Percentiles rank a stretch among this genome's conserved stretches.
Evolutionary conservation across 306 rosid species (phyloP).

Genomic region (Aeschynomene evenia): DNA sequence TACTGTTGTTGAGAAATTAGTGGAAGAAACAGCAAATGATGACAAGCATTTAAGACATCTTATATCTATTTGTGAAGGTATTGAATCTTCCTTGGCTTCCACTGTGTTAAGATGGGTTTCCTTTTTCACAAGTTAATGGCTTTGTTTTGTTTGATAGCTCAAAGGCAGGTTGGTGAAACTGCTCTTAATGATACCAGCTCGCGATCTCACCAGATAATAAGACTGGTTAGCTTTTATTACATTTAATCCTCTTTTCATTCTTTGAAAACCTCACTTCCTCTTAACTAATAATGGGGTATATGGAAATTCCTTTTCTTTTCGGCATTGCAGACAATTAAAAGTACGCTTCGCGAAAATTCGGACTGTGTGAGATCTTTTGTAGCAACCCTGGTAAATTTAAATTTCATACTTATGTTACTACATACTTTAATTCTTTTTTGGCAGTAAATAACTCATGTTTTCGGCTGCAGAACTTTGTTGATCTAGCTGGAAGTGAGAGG

Average conservation of each 20-base stretch:
- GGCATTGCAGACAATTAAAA: constrained; percentile 78
- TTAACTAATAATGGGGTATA: neutral
- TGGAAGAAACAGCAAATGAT: constrained; percentile 89
- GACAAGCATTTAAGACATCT: constrained; percentile 87
- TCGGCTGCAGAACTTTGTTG: constrained; percentile 84
- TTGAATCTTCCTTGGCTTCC: constrained; percentile 9
- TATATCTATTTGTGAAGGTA: constrained; percentile 95
- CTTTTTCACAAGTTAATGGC: neutral
- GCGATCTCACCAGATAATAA: constrained; percentile 96
- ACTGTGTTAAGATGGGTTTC: neutral
- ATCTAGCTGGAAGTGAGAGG: constrained; percentile 99
- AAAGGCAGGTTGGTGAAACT: constrained; percentile 99
- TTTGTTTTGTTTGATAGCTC: constrained; percentile 56
- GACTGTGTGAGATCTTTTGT: constrained; percentile 90
- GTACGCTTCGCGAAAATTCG: constrained; percentile 83
- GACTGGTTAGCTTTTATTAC: constrained; percentile 62
- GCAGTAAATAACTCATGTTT: neutral
- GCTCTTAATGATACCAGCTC: constrained; percentile 95
- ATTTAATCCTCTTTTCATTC: constrained; percentile 5
- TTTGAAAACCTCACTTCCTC: neutral
- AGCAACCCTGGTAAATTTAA: constrained; percentile 84
- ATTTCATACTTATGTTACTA: neutral
- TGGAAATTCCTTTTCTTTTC: constrained; percentile 4
- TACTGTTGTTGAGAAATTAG: constrained; percentile 91
- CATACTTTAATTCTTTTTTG: neutral